Evolutionary conservation across 2,329 filamentous ascomycete species (phyloP).

Genomic region (Colletotrichum horii): DNA sequence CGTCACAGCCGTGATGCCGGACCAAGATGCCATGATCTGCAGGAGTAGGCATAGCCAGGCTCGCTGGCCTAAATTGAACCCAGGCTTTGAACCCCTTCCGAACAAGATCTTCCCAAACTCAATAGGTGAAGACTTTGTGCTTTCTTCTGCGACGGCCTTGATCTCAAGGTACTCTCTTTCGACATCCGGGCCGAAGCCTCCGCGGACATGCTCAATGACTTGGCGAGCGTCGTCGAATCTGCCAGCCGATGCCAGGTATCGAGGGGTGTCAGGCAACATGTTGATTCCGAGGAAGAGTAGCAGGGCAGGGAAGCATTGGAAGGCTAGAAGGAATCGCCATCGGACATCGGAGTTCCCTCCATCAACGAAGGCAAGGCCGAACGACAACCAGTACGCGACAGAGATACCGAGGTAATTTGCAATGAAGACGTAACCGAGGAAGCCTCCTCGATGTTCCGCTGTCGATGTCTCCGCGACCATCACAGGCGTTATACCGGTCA

Average conservation of each 20-base stretch:
- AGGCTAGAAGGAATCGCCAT: background rate
- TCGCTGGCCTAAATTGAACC: background rate
- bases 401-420: background rate
- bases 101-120: background rate
- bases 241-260: background rate
- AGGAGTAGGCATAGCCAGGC: background rate
- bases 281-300: background rate
- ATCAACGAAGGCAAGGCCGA: background rate
- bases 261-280: background rate
- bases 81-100: background rate
- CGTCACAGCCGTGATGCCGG: background rate
- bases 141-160: background rate
- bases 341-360: background rate
- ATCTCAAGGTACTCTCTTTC: background rate
- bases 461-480: background rate
- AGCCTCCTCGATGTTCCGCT: background rate
- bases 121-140: background rate
- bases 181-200: background rate
- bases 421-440: background rate
- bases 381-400: background rate
- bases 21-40: background rate
- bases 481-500: background rate
- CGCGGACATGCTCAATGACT: background rate
- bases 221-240: background rate
- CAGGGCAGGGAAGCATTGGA: background rate